Percentiles rank a stretch among this genome's conserved stretches.
Evolutionary conservation across 352 stramenopile genomes (phyloP).

Genomic region (Paralagenidium karlingii): DNA sequence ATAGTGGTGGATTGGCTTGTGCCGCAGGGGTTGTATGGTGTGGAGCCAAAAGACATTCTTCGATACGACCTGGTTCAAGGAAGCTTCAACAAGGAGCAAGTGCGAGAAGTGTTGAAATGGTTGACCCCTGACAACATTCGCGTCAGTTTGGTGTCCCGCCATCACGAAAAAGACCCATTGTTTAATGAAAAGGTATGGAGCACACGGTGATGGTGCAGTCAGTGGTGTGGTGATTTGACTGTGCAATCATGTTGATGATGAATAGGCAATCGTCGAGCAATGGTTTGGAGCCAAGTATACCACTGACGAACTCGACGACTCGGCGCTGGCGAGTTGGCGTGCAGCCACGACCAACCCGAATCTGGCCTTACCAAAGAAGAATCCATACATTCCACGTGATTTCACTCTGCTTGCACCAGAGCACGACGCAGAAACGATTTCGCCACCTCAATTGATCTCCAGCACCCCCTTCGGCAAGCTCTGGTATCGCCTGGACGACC

Average conservation of each 20-base stretch:
- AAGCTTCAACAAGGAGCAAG: conserved; percentile 23
- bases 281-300: conserved; percentile 61
- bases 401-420: conserved; percentile 34
- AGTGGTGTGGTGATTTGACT: neutral
- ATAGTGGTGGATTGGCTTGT: conserved; percentile 2
- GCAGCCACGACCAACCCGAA: conserved; percentile 16
- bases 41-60: conserved; percentile 36
- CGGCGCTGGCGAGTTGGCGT: conserved; percentile 24
- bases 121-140: conserved; percentile 36
- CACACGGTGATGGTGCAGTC: neutral
- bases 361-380: conserved; percentile 37
- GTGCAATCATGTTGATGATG: neutral
- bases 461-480: conserved; percentile 29
- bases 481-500: conserved; percentile 47
- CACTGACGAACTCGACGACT: conserved; percentile 13
- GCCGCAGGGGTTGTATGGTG: conserved; percentile 37
- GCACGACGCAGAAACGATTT: conserved; percentile 12
- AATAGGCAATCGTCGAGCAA: conserved; percentile 23
- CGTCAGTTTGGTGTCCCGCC: conserved; percentile 36
- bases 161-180: conserved; percentile 14
- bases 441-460: conserved; percentile 5
- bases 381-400: conserved; percentile 60
- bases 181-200: conserved; percentile 20
- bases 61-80: conserved; percentile 53
- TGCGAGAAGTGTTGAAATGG: conserved; percentile 22